Conservation (phyloP, 352 stramenopile genomes). For the Plasmopara halstedii region DNA sequence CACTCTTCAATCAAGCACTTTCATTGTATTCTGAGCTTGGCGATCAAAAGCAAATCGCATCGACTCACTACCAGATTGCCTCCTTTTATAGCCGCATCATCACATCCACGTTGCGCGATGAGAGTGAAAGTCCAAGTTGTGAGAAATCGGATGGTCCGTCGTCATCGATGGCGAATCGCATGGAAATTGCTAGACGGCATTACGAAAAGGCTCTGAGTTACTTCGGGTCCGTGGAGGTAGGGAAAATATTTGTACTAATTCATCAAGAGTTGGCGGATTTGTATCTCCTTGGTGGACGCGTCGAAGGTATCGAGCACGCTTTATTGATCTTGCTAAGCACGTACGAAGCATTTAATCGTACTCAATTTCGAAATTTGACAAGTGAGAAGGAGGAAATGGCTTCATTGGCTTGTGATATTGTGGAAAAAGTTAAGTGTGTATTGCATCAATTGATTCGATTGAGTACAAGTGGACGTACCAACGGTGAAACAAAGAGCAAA, state of each 20-base stretch:
- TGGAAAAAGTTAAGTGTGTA: slow-evolving; percentile 47
- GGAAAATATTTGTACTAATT: slow-evolving; percentile 76
- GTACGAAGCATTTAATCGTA: slow-evolving; percentile 50
- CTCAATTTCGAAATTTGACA: slow-evolving; percentile 5
- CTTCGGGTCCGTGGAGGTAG: slow-evolving; percentile 60
- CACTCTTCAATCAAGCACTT: slow-evolving; percentile 66
- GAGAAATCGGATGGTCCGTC: slow-evolving; percentile 8
- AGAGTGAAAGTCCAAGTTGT: slow-evolving; percentile 3
- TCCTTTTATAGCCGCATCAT: slow-evolving; percentile 69
- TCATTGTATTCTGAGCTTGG: slow-evolving; percentile 65
- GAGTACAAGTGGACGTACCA: slow-evolving; percentile 10
- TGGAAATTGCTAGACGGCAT: slow-evolving; percentile 77
- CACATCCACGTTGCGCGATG: slow-evolving; percentile 24
- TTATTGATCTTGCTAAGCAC: slow-evolving; percentile 71
- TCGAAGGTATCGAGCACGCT: slow-evolving; percentile 73
- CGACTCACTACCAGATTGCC: slow-evolving; percentile 83
- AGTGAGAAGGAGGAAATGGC: slow-evolving; percentile 27
- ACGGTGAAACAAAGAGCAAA: slow-evolving; percentile 24
- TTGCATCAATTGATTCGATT: slow-evolving; percentile 63
- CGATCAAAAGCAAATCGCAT: slow-evolving; percentile 62
- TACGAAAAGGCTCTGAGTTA: slow-evolving; percentile 81
- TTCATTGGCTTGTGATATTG: slow-evolving; percentile 30
- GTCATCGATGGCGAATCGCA: slow-evolving; percentile 43
- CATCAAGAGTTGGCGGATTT: slow-evolving; percentile 74
- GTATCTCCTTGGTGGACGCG: slow-evolving; percentile 51